Conservation (phyloP, 2,329 filamentous ascomycete genomes). For the Penicillium sp. region DNA sequence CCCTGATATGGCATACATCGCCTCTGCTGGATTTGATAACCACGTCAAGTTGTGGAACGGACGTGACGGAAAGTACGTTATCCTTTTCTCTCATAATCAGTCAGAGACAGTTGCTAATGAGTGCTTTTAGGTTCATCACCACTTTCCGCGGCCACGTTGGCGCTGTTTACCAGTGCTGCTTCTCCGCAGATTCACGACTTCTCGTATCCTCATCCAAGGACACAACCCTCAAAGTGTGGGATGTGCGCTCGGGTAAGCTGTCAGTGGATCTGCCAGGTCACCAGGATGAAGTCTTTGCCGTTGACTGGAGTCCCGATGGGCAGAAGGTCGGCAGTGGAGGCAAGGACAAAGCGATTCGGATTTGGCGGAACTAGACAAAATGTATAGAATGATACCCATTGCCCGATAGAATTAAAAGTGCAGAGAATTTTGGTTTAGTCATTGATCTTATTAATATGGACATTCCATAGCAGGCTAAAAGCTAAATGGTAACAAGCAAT, state of each 20-base stretch:
- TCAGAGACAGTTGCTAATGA: conserved; percentile 8
- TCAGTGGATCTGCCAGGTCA: conserved; percentile 83
- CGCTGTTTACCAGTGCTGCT: conserved; percentile 88
- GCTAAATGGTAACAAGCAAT: background rate
- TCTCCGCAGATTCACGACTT: conserved; percentile 87
- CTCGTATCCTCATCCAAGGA: conserved; percentile 88
- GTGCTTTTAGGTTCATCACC: conserved; percentile 67
- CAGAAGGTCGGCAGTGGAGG: conserved; percentile 86
- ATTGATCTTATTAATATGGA: background rate
- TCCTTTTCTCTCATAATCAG: background rate
- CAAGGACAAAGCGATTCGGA: conserved; percentile 76
- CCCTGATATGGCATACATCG: conserved; percentile 82
- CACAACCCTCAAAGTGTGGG: conserved; percentile 93
- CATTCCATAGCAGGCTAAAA: background rate
- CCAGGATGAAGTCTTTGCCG: conserved; percentile 87
- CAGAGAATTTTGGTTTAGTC: background rate
- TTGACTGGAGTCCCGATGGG: conserved; percentile 94
- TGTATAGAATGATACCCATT: conserved; percentile 25
- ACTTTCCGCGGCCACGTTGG: conserved; percentile 88
- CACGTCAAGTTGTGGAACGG: conserved; percentile 91
- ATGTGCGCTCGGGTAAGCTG: conserved; percentile 80
- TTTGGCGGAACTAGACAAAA: conserved; percentile 60
- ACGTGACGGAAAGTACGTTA: conserved; percentile 59
- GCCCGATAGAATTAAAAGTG: background rate
- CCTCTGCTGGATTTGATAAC: conserved; percentile 90